Evolutionary conservation across 768 basidiomycete species (phyloP).

Genomic region (Termitomyces bulborhizus): DNA sequence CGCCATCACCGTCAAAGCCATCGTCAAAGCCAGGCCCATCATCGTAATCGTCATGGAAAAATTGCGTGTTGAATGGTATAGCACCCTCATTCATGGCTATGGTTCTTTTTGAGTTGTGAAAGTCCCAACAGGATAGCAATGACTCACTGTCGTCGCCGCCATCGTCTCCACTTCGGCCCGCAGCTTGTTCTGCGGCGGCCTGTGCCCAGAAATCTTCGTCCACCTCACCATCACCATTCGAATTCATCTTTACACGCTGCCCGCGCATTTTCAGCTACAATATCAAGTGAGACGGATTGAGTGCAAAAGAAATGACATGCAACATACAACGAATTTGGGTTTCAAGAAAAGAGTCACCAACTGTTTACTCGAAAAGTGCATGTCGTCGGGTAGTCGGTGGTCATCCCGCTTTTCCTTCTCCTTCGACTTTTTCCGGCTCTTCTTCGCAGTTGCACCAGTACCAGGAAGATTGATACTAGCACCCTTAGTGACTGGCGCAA

Average conservation of each 20-base stretch:
- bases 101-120: not conserved
- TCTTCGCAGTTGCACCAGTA: conserved; percentile 36
- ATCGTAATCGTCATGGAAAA: conserved; percentile 91
- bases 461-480: conserved; percentile 64
- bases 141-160: conserved; percentile 58
- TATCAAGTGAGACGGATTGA: not conserved
- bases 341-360: conserved; percentile 92
- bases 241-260: conserved; percentile 48
- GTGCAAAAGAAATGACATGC: conserved; percentile 1
- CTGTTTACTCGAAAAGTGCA: conserved; percentile 92
- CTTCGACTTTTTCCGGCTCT: conserved; percentile 42
- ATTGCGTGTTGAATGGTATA: conserved; percentile 90
- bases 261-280: conserved; percentile 85
- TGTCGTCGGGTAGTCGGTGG: conserved; percentile 88
- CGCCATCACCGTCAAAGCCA: conserved; percentile 40
- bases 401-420: conserved; percentile 65
- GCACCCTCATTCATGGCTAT: conserved; percentile 35
- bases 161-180: conserved; percentile 42
- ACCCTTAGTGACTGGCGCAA: conserved; percentile 70
- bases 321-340: conserved; percentile 86
- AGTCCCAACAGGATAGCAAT: not conserved
- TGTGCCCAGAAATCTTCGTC: conserved; percentile 98
- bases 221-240: conserved; percentile 76
- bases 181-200: conserved; percentile 81
- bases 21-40: conserved; percentile 73